Conservation (phyloP, 2,329 filamentous ascomycete genomes). For the Zarea fungicola region DNA sequence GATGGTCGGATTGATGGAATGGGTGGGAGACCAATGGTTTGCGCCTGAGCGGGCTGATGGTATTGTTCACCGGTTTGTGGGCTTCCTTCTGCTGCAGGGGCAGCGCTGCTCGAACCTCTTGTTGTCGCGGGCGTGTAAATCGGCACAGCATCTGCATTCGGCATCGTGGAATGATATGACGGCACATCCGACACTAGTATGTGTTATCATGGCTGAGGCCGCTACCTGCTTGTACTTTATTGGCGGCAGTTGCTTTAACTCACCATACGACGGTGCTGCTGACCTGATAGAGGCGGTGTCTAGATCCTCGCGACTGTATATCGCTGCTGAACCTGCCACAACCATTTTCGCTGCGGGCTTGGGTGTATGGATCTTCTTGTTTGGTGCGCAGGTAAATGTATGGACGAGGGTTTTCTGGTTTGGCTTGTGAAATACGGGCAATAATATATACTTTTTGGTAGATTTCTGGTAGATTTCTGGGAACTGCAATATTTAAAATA, state of each 20-base stretch:
- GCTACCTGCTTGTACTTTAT: conserved; percentile 14
- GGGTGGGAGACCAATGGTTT: conserved; percentile 43
- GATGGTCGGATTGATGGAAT: conserved; percentile 37
- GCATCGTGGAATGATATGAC: conserved; percentile 55
- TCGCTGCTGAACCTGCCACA: conserved; percentile 19
- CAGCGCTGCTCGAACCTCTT: conserved; percentile 6
- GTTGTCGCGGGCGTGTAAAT: conserved; percentile 41
- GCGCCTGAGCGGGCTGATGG: conserved; percentile 6
- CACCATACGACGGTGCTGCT: conserved; percentile 62
- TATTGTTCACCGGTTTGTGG: conserved; percentile 21
- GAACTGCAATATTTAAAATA: too few species aligned
- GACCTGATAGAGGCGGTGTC: conserved; percentile 64
- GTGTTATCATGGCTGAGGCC: conserved; percentile 10
- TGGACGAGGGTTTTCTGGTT: too few species aligned
- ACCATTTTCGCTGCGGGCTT: conserved; percentile 15
- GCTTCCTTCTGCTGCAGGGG: conserved; percentile 15
- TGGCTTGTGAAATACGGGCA: too few species aligned
- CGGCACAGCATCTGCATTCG: conserved; percentile 43
- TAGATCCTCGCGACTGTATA: conserved; percentile 49
- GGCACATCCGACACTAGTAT: conserved; percentile 56
- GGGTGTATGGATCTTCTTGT: not conserved
- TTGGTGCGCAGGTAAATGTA: not conserved
- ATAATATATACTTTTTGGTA: too few species aligned
- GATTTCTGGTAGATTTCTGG: too few species aligned
- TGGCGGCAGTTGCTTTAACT: conserved; percentile 26